Base-by-base conservation (phyloP, 257 asterid genomes). In the Przewalskia tangutica region DNA sequence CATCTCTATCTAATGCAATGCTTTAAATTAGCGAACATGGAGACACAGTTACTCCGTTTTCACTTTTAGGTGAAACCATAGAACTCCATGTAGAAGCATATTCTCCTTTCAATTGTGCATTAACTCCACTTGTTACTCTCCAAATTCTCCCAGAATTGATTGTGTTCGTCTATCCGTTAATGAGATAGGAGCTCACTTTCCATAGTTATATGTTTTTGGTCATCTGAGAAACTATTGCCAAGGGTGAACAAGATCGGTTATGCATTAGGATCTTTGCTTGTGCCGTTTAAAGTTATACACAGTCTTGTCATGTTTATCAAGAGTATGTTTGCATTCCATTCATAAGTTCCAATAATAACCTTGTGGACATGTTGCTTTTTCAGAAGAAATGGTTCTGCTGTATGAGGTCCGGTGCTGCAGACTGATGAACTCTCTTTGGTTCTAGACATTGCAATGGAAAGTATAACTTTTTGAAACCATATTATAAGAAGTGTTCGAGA, bases 311-410 rank as follows among this genome's bases (percentile, higher is more conserved):
- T 64, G n/a, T 53, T 14, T 46, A 16, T 27, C 50, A 10, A 32
- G n/a, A 6, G 9, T 71, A 50, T 10, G 16, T 27, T 51, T 4
- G 53, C 53, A 8, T 8, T 8, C 8, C 3, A 46, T 46, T 32
- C 27, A 18, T 14, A 2, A 8, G 14, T 56, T 20, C 44, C 38
- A 65, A 60, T 60, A 63, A 34, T 82, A 81, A 82, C 34, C 12
- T n/a, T 46, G 1, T 71, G 38, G 23, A 11, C 38, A 23, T 27
- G 55, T 71, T 51, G 48, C 20, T 77, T 87, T 75, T 89, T 90
- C 97, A 95, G 99, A 93, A 93, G 78, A 95, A 93, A 81, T 95
- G 99, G 99, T 82, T 91, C 78, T 92, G 98, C 92, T 95, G 99
- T 89, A 67, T 90, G 89, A 86, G 90, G 85, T 87, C 86, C 77